Base-by-base conservation (phyloP, 2,329 filamentous ascomycete species). In the Ambrosiella beaveri region DNA sequence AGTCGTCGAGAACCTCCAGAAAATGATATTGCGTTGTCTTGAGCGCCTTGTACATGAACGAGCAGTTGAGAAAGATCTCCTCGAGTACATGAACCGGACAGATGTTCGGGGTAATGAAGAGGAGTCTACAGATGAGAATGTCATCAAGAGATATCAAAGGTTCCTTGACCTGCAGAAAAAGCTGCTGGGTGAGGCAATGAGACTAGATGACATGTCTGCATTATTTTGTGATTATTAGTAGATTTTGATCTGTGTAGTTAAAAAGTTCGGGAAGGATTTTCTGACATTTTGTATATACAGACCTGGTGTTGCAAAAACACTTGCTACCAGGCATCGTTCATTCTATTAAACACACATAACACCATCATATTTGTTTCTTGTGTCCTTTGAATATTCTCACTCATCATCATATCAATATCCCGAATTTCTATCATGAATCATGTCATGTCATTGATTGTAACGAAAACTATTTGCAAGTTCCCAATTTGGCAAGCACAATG, bases 81-180 rank as follows among this genome's bases (percentile, higher is more conserved):
- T 97, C 37, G 79, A 84, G 36, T 87, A 95, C 68, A 84, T 88
- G 1, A 85, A 93, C 66, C 82, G 93, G 56, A 85, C 82, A 19
- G 91, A 97, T 68, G 87, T 96, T 35, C 82, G 86, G 65, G 88
- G 87, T 3, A 83, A 86, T 62, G 82, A 93, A 65, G 82, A 88
- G 61, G 86, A 86, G 65, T 79, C 97, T 63, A 84, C 80, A 37
- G 77, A 81, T 40, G 80, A 81, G 57, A 88, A 96, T 66, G 38
- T 54, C n/a, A 79, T 88, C 66, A 78, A 79, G 64, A 74, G 77
- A 64, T 80, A 82, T 62, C 73, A 75, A 58, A 70, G 70, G 50
- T 78, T 81, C 65, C 73, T 84, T 62, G 79, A 79, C 41, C 73
- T 89, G 61, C 80, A 85, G 66, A 81, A 84, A 65, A 84, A 84